Evolutionary conservation across 2,329 filamentous ascomycete species (phyloP).

Genomic region (Clarireedia paspali): DNA sequence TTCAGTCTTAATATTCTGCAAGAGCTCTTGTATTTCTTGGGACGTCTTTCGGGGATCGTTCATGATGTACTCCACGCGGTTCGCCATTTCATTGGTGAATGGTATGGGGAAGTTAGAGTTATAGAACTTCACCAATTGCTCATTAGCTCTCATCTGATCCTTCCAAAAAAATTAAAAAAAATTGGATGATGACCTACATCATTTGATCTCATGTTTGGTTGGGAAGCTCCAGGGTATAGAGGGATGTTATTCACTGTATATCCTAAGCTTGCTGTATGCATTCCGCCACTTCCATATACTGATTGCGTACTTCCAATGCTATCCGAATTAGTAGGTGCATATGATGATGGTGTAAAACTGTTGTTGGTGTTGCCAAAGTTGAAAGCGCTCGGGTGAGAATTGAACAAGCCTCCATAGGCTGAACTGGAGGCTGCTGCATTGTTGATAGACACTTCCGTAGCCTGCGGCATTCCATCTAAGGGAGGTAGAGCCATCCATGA

Average conservation of each 20-base stretch:
- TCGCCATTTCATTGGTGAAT: slow-evolving; percentile 26
- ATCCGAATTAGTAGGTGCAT: neutral
- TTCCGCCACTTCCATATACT: neutral
- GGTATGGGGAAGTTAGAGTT: slow-evolving; percentile 25
- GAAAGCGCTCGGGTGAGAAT: neutral
- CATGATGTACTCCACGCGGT: slow-evolving; percentile 21
- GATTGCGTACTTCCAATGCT: neutral
- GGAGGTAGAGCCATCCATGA: slow-evolving; percentile 12
- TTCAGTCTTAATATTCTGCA: slow-evolving; percentile 68
- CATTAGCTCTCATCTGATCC: slow-evolving; percentile 34
- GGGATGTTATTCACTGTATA: slow-evolving; percentile 4
- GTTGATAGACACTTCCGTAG: neutral
- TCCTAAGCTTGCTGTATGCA: neutral
- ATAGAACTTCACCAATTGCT: slow-evolving; percentile 20
- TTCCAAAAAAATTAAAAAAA: slow-evolving; percentile 23
- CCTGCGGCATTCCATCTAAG: neutral
- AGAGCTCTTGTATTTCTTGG: slow-evolving; percentile 62
- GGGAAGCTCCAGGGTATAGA: neutral
- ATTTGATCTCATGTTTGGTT: neutral
- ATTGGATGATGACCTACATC: slow-evolving; percentile 19
- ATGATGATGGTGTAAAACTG: neutral
- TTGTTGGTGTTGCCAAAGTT: slow-evolving; percentile 1
- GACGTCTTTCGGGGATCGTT: slow-evolving; percentile 43
- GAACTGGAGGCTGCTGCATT: neutral
- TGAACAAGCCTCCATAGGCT: neutral